Conservation (phyloP, 1,284 basidiomycete genomes). For the Gomphus sp. region DNA sequence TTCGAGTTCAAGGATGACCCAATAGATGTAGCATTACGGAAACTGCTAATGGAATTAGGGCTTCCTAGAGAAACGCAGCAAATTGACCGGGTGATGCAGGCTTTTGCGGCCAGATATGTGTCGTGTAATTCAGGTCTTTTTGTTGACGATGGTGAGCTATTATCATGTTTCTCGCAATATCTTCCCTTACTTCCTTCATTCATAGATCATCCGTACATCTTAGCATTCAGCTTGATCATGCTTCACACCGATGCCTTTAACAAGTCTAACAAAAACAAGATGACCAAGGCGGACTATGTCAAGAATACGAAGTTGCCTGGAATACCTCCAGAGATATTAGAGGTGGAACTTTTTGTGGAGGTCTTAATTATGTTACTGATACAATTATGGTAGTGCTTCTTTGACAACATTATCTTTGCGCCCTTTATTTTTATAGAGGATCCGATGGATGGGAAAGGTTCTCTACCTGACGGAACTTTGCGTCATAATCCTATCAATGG, state of each 20-base stretch:
- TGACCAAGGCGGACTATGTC: slow-evolving; percentile 91
- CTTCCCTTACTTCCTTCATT: slow-evolving; percentile 5
- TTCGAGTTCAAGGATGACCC: slow-evolving; percentile 82
- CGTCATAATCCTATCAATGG: slow-evolving; percentile 33
- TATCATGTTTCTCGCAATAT: neutral
- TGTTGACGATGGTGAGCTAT: slow-evolving; percentile 54
- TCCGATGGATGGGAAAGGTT: slow-evolving; percentile 55
- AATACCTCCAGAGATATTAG: slow-evolving; percentile 74
- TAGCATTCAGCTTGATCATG: slow-evolving; percentile 98
- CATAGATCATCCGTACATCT: slow-evolving; percentile 88
- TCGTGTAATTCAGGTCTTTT: slow-evolving; percentile 83
- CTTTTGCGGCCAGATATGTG: slow-evolving; percentile 82
- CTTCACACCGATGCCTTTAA: slow-evolving; percentile 98
- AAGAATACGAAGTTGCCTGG: slow-evolving; percentile 89
- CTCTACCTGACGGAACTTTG: slow-evolving; percentile 16
- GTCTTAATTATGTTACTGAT: slow-evolving; percentile 1
- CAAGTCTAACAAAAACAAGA: slow-evolving; percentile 94
- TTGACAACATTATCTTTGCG: slow-evolving; percentile 91
- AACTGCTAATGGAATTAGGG: slow-evolving; percentile 84
- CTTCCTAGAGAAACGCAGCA: slow-evolving; percentile 96
- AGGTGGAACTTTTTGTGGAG: slow-evolving; percentile 40
- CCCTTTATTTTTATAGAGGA: slow-evolving; percentile 97
- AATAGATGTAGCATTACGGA: slow-evolving; percentile 87
- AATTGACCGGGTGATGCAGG: slow-evolving; percentile 96
- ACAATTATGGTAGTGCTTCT: slow-evolving; percentile 63